Evolutionary conservation across 1,284 basidiomycete species (phyloP).

Genomic region (Coriolopsis trogii): DNA sequence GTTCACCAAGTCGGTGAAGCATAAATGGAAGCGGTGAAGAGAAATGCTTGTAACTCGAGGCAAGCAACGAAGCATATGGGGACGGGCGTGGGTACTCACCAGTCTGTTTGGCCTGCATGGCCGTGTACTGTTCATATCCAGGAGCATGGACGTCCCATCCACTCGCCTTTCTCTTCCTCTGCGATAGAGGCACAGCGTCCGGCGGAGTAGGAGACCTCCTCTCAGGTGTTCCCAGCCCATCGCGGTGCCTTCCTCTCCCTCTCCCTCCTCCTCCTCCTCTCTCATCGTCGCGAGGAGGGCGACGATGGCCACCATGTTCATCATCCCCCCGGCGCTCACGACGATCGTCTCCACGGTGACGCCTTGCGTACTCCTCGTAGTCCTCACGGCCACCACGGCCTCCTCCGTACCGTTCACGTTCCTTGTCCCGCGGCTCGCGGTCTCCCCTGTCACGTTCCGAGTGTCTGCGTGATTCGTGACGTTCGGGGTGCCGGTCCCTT

Average conservation of each 20-base stretch:
- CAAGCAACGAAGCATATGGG: background rate
- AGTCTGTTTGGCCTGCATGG: slow-evolving; percentile 96
- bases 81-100: slow-evolving; percentile 51
- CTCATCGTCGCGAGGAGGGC: slow-evolving; percentile 37
- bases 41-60: background rate
- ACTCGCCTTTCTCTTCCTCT: slow-evolving; percentile 84
- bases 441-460: slow-evolving; percentile 40
- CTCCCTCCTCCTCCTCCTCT: slow-evolving; percentile 40
- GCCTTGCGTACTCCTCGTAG: slow-evolving; percentile 39
- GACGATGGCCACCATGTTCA: slow-evolving; percentile 35
- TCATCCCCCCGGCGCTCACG: slow-evolving; percentile 37
- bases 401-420: slow-evolving; percentile 36
- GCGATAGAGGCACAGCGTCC: slow-evolving; percentile 80
- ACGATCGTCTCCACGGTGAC: slow-evolving; percentile 50
- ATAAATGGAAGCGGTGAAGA: background rate
- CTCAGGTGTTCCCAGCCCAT: slow-evolving; percentile 69
- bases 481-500: slow-evolving; percentile 42
- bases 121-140: slow-evolving; percentile 93
- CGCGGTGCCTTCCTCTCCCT: slow-evolving; percentile 35
- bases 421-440: slow-evolving; percentile 42
- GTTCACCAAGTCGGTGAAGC: background rate
- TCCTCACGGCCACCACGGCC: slow-evolving; percentile 41
- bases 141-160: slow-evolving; percentile 97
- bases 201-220: slow-evolving; percentile 91
- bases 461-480: slow-evolving; percentile 33